A percentile compares a stretch with the other conserved stretches of the same genome.
Conservation (phyloP, 345 rosid genomes). For the Turnera subulata region DNA sequence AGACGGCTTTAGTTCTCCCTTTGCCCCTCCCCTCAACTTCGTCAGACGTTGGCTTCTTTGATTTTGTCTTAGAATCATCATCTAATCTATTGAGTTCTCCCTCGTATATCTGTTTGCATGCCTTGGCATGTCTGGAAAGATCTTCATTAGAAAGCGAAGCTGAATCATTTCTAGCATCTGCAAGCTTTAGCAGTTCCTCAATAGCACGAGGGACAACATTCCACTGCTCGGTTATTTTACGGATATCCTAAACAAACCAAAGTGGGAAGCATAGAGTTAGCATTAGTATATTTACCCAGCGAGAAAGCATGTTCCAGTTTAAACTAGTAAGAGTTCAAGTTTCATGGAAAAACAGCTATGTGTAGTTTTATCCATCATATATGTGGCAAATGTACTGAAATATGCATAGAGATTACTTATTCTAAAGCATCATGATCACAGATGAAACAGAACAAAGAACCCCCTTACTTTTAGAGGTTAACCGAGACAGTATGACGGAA, state of each 20-base stretch:
- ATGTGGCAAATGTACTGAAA: no score
- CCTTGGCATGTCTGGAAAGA: slow-evolving; percentile 48
- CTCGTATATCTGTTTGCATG: slow-evolving; percentile 56
- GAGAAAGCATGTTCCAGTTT: not conserved
- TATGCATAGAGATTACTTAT: no score
- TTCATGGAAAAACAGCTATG: no score
- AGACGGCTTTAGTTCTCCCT: slow-evolving; percentile 14
- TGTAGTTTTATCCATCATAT: no score
- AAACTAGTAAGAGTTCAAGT: not conserved
- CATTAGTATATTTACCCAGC: not conserved
- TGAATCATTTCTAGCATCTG: slow-evolving; percentile 19
- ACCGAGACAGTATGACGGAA: no score
- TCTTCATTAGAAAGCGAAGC: slow-evolving; percentile 42
- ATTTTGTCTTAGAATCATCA: slow-evolving; percentile 6
- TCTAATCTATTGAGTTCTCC: slow-evolving; percentile 37
- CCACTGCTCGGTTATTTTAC: slow-evolving; percentile 65
- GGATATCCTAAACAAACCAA: slow-evolving; percentile 42
- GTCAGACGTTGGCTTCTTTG: slow-evolving; percentile 26
- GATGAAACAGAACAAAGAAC: no score
- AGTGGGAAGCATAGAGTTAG: not conserved
- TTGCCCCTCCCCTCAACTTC: slow-evolving; percentile 7
- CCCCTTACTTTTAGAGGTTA: no score
- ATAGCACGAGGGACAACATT: slow-evolving; percentile 77
- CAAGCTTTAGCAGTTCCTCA: slow-evolving; percentile 61
- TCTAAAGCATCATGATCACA: no score